Conservation (phyloP, 306 rosid genomes). For the Geum urbanum region DNA sequence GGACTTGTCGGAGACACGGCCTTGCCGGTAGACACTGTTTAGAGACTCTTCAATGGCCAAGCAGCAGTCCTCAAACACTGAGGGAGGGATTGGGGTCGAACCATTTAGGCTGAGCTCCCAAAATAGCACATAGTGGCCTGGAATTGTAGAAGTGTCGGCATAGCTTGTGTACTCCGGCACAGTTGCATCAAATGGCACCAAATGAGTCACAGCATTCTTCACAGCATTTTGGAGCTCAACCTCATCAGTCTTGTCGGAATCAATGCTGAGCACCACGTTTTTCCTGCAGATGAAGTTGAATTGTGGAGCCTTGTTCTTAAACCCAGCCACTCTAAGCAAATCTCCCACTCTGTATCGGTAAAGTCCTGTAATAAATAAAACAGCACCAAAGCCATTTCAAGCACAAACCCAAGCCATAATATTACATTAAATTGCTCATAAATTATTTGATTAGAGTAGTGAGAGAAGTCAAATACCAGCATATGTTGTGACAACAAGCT, state of each 20-base stretch:
- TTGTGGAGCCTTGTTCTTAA: conserved; percentile 93
- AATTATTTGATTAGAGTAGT: background rate
- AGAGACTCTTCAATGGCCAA: conserved; percentile 71
- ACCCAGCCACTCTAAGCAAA: conserved; percentile 64
- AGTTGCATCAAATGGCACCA: conserved; percentile 55
- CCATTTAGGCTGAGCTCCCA: conserved; percentile 66
- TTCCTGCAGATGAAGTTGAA: conserved; percentile 80
- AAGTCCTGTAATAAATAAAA: conserved; percentile 45
- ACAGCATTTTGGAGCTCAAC: conserved; percentile 81
- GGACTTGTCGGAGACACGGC: conserved; percentile 81
- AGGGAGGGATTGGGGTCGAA: conserved; percentile 54
- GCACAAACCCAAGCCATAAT: background rate
- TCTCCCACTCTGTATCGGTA: conserved; percentile 88
- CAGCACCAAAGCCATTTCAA: conserved; percentile 10
- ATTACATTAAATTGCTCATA: background rate
- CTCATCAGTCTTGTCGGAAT: conserved; percentile 83
- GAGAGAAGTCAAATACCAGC: conserved; percentile 41
- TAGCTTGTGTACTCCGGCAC: conserved; percentile 73
- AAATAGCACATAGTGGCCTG: conserved; percentile 83
- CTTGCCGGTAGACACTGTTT: conserved; percentile 79
- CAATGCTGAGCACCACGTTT: conserved; percentile 79
- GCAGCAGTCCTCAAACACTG: conserved; percentile 81
- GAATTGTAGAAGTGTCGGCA: conserved; percentile 60
- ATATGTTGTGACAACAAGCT: conserved; percentile 82
- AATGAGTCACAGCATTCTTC: conserved; percentile 49